Evolutionary conservation across 345 rosid species (phyloP), one percentile per base, ranked within the genome.

Genomic region (Raphanus raphanistrum): DNA sequence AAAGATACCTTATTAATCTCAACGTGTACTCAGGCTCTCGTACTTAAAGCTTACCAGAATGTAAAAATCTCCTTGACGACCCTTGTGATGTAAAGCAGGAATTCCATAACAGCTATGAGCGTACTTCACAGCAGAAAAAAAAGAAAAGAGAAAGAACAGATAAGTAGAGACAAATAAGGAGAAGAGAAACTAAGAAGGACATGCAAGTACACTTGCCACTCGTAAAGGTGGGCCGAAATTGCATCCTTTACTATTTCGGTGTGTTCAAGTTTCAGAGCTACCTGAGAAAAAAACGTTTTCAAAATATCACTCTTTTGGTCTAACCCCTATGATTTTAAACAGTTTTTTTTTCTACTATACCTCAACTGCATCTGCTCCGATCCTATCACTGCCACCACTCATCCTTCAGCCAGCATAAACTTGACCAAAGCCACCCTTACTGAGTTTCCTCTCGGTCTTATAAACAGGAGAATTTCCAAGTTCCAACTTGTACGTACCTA

Each of bases 391-490:
- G 71, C 88, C 90, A 74, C 88, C 90, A 38, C 82, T 84, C 54
- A 85, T 88, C 76, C 98, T 85, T 79, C 92, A 84, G 63, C 99
- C 99, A 57, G 92, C 93, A 86, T 88, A 95, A 60, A 95, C 99
- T 85, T 95, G 99, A 38, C 99, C 98, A 84, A 95, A 95, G 57
- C 99, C 99, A 81, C 99, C 99, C 83, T 95, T 92, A 15, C 98
- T 98, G 80, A 95, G 83, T 83, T 90, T 95, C 81, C 88, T 90
- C 61, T 89, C 98, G 1, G 86, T 82, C 88, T 82, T 92, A 84
- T 90, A 95, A 66, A 84, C 66, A 69, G 98, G 98, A 76, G 99
- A 95, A 74, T 3, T 28, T 28, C 31, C 21, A 21, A 21, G 83
- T 88, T 13, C 93, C 97, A 82, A 95, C 91, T 85, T 91, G 97